Conservation (phyloP, 2,329 filamentous ascomycete genomes). For the Epichloe sibirici region DNA sequence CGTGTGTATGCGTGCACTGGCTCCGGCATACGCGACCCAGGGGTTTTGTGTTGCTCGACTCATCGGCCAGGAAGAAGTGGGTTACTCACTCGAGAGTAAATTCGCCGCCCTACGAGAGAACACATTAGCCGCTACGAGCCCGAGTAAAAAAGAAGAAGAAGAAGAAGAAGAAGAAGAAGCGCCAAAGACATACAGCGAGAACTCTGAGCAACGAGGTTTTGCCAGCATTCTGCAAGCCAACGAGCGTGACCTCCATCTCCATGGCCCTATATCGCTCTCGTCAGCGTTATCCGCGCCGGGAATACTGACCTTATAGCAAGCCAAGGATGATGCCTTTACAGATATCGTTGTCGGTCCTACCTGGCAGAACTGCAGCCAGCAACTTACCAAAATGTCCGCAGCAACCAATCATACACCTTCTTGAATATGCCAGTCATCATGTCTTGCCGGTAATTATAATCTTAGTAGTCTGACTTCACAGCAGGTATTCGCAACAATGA, state of each 20-base stretch:
- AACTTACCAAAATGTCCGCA: constrained; percentile 91
- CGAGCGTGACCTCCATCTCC: constrained; percentile 99
- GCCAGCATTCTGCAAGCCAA: constrained; percentile 93
- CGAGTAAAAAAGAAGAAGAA: neutral
- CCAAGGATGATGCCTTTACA: neutral
- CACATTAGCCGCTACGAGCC: neutral
- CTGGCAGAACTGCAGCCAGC: neutral
- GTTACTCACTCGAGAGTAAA: constrained; percentile 89
- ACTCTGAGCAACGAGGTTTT: constrained; percentile 93
- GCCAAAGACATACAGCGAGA: constrained; percentile 62
- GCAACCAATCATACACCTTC: constrained; percentile 93
- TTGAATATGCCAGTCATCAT: constrained; percentile 85
- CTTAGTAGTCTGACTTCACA: neutral
- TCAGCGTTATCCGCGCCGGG: constrained; percentile 9
- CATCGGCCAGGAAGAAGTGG: neutral
- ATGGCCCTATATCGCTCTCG: constrained; percentile 56
- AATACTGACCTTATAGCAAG: constrained; percentile 4
- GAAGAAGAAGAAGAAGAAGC: neutral
- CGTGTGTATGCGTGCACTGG: neutral
- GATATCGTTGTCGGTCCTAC: neutral
- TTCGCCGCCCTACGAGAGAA: constrained; percentile 65
- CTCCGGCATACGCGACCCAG: neutral
- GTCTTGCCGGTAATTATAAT: constrained; percentile 2
- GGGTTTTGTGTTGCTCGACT: neutral
- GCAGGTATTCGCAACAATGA: neutral